phyloP scores from a whole-genome alignment of 306 rosid species.

The Cucurbita pepo region DNA sequence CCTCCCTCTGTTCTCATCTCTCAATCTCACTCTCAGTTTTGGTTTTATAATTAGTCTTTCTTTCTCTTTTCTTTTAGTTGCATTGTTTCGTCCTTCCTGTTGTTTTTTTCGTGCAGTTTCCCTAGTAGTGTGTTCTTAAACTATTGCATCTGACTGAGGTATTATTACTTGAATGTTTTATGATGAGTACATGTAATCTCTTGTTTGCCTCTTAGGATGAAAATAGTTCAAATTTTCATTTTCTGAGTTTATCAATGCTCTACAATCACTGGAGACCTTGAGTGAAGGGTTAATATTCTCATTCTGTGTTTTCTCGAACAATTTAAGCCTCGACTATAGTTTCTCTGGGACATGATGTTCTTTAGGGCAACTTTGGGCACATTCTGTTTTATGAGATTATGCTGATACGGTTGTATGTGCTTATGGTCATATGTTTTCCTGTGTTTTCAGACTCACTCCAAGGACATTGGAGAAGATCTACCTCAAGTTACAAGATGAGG shows the following conservation, averaged over 20 bases:
- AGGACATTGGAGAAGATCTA: neutral
- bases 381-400: neutral
- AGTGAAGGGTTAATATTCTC: neutral
- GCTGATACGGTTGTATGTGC: neutral
- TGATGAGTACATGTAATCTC: neutral
- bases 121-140: neutral
- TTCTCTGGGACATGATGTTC: neutral
- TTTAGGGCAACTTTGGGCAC: neutral
- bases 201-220: neutral
- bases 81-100: neutral
- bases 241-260: neutral
- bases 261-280: neutral
- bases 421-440: neutral
- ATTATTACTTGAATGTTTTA: neutral
- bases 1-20: neutral
- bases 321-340: neutral
- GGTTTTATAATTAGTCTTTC: neutral
- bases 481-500: neutral
- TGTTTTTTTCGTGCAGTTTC: neutral
- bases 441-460: neutral
- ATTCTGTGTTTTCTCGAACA: neutral
- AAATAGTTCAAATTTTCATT: neutral
- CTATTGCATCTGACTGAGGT: neutral
- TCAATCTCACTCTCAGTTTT: neutral
- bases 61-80: neutral